Evolutionary conservation across 1,139 yeast species (phyloP), one percentile per base, ranked within the genome.

Genomic region (Yamadazyma triangularis): DNA sequence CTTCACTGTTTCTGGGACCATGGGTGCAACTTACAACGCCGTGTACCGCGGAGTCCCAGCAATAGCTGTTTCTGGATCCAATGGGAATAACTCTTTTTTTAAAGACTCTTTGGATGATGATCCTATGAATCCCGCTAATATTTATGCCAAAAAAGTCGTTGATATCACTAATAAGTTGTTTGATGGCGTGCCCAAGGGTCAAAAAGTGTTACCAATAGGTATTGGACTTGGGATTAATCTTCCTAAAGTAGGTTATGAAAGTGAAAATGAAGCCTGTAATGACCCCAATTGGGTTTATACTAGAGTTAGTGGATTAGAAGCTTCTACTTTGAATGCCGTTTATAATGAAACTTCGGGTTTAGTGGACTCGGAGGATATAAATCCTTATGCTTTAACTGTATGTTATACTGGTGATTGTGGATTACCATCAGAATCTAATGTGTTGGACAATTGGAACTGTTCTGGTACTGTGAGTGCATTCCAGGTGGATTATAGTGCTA

Each of bases 1-100:
- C 41, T 64, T 45, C 51, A 60, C 73, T 25, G 40, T 60, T 30
- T 62, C 70, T 11, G 74, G 73, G 40, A 68, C 74, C 27, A 58
- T 65, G 42, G 72, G 69, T 44, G 73, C 73, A 32, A 49, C 70
- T 31, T 64, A 65, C 53, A 53, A 55, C 38, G 52, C 71, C 23
- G 61, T 65, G 26, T 64, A 64, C 55, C 56, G 72, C 45, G 63
- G 64, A 24, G 27, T 54, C 31, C 73, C 73, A 26, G 67, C 65
- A 24, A 50, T 66, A 41, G 72, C 73, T 9, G 59, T 68, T 51
- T 64, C 72, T 22, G 72, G 70, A 29, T 59, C 71, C 28, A 65
- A 64, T 48, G 26, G 45, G 19, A 65, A 65, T 60, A 64, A 65
- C 52, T 56, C 72, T 8, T 64, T 64, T 53, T 66, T 47, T 56